Evolutionary conservation across 1,284 basidiomycete species (phyloP).

Genomic region (Calocybe gambosa): DNA sequence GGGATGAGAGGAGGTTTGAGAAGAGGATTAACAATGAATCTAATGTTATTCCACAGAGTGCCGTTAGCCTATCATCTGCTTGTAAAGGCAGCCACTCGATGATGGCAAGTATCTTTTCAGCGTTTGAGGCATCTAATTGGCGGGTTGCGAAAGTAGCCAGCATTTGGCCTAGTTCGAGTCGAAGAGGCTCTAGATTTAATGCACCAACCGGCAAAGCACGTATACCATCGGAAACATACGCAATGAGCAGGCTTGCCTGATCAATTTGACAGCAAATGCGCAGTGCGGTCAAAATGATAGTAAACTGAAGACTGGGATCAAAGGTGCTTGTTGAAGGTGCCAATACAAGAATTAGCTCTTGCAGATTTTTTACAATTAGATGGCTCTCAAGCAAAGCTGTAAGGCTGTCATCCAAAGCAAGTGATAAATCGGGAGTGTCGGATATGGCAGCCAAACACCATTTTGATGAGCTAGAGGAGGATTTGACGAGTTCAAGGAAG

Average conservation of each 20-base stretch:
- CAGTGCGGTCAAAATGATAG: slow-evolving; percentile 38
- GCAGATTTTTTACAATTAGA: slow-evolving; percentile 27
- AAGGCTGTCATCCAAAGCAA: slow-evolving; percentile 24
- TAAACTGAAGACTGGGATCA: slow-evolving; percentile 36
- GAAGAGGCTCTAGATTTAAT: slow-evolving; percentile 24
- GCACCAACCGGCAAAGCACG: slow-evolving; percentile 21
- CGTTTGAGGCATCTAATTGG: slow-evolving; percentile 23
- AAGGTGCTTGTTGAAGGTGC: slow-evolving; percentile 24
- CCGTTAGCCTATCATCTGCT: slow-evolving; percentile 30
- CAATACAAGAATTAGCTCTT: slow-evolving; percentile 20
- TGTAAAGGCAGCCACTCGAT: slow-evolving; percentile 43
- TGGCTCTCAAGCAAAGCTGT: slow-evolving; percentile 28
- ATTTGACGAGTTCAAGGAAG: slow-evolving; percentile 29
- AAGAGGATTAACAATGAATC: slow-evolving; percentile 31
- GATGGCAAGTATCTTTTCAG: slow-evolving; percentile 34
- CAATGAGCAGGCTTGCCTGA: slow-evolving; percentile 14
- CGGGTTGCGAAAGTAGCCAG: slow-evolving; percentile 27
- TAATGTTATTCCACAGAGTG: slow-evolving; percentile 34
- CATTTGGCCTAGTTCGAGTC: slow-evolving; percentile 31
- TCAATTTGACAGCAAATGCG: slow-evolving; percentile 29
- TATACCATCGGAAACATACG: slow-evolving; percentile 23
- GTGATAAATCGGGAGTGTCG: slow-evolving; percentile 25
- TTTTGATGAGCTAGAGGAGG: slow-evolving; percentile 25
- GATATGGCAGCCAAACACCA: slow-evolving; percentile 30
- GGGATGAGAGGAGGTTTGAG: slow-evolving; percentile 22